phyloP scores from a whole-genome alignment of 78 protist genomes.

The Polysphondylium violaceum region DNA sequence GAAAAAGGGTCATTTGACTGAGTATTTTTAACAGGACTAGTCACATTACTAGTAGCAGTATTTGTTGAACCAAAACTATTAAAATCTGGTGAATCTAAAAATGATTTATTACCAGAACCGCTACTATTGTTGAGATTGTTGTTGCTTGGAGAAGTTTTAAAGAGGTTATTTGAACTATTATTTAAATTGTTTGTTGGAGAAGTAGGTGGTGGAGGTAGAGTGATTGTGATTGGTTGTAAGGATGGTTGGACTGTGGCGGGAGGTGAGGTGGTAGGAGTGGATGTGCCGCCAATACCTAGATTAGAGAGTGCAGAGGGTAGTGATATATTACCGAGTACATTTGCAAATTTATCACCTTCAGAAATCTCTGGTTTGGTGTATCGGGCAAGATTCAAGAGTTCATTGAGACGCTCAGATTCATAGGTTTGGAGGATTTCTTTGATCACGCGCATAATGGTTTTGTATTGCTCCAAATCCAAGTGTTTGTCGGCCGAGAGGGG shows the following conservation, averaged over 20 bases:
- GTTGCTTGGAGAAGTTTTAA: not conserved
- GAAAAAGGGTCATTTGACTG: not conserved
- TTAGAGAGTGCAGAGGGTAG: too few species aligned
- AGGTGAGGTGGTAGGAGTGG: not conserved
- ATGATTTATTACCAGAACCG: slow-evolving; percentile 8
- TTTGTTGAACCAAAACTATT: not conserved
- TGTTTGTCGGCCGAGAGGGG: slow-evolving; percentile 62
- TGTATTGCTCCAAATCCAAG: slow-evolving; percentile 54
- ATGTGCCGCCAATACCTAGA: not conserved
- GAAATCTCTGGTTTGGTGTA: too few species aligned
- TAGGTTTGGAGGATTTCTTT: slow-evolving; percentile 49
- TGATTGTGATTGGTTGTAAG: not conserved
- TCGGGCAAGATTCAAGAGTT: slow-evolving; percentile 37
- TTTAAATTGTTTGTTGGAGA: not conserved
- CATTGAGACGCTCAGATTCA: slow-evolving; percentile 51
- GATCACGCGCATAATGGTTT: slow-evolving; percentile 57
- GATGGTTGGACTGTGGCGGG: not conserved
- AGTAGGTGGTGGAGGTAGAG: not conserved
- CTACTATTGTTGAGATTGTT: not conserved
- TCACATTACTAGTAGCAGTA: not conserved
- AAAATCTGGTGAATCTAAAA: slow-evolving; percentile 40
- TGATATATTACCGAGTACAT: too few species aligned
- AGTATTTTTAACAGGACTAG: not conserved
- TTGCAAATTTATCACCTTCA: too few species aligned
- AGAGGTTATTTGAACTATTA: slow-evolving; percentile 20